Evolutionary conservation across 75 land plant species (phyloP), one percentile per base, ranked within the genome.

Genomic region (Gnetum montanum): DNA sequence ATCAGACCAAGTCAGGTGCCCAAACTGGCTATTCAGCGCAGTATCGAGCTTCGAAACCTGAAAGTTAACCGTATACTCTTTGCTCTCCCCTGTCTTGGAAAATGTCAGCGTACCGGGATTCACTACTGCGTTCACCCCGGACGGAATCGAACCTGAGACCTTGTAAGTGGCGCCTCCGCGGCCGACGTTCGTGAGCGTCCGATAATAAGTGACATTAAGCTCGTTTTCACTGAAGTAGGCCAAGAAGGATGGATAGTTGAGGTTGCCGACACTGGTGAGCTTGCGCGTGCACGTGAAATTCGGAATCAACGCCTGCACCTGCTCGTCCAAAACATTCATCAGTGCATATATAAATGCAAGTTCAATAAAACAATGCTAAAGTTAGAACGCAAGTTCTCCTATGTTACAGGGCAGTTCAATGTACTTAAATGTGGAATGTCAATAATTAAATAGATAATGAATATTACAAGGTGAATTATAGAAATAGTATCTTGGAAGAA

Each of bases 191-290:
- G 71, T 82, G 7, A 78, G 68, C 2, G 57, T 66, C 48, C 86
- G 38, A 2, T 16, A 8, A 13, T 8, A 36, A 8, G 38, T 36
- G 12, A 36, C 38, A 8, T 36, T 8, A 8, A 8, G 7, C 10
- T 35, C 37, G 10, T 35, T 35, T 36, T 36, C 38, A 8, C 12
- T 8, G 38, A 36, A 36, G 12, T 36, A 16, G 8, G 67, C 79
- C 18, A 69, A 61, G 48, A 73, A 76, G 0, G 84, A 77, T 24
- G 88, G 81, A 64, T 81, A 83, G 55, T 82, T 82, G 31, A 80
- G 73, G 20, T 77, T 59, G 30, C 40, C 57, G 18, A 69, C 29
- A 28, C 4, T 60, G 31, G 65, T 25, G 12, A 8, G 38, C 0
- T n/a, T n/a, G n/a, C 38, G 1, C 12, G 1, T 36, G 38, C 38